Evolutionary conservation across 192 early-diverging fungal species (phyloP).

Genomic region (Oehlia diaphana): DNA sequence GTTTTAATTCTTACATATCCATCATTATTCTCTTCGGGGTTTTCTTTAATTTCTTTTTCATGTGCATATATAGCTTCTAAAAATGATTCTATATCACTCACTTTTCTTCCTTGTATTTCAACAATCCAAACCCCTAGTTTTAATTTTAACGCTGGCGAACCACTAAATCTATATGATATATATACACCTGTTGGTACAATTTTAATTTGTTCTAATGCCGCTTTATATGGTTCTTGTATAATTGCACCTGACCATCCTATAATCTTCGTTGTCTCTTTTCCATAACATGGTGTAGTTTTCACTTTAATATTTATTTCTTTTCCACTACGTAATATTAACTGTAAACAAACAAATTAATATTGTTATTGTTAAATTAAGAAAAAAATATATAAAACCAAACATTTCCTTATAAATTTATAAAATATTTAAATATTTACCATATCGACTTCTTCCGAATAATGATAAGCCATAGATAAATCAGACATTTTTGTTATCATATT

Average conservation of each 20-base stretch:
- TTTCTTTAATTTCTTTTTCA: slow-evolving; percentile 48
- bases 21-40: slow-evolving; percentile 37
- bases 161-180: slow-evolving; percentile 55
- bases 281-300: slow-evolving; percentile 57
- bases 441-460: slow-evolving; percentile 44
- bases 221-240: slow-evolving; percentile 73
- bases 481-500: slow-evolving; percentile 59
- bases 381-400: too few species aligned
- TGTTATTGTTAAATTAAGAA: too few species aligned
- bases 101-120: slow-evolving; percentile 64
- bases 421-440: slow-evolving; percentile 49
- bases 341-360: neutral
- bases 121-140: slow-evolving; percentile 73
- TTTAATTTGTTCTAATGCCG: slow-evolving; percentile 67
- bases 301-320: slow-evolving; percentile 64
- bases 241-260: slow-evolving; percentile 85
- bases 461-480: slow-evolving; percentile 54
- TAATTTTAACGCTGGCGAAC: slow-evolving; percentile 64
- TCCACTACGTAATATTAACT: slow-evolving; percentile 71
- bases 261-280: slow-evolving; percentile 61
- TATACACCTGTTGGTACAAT: slow-evolving; percentile 65
- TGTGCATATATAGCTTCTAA: slow-evolving; percentile 52
- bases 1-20: slow-evolving; percentile 63
- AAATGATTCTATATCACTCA: slow-evolving; percentile 64
- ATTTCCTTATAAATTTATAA: neutral